Evolutionary conservation across 176 grass and related monocot genomes (phyloP), one percentile per base, ranked within the genome.

Genomic region (Oryza longistaminata): DNA sequence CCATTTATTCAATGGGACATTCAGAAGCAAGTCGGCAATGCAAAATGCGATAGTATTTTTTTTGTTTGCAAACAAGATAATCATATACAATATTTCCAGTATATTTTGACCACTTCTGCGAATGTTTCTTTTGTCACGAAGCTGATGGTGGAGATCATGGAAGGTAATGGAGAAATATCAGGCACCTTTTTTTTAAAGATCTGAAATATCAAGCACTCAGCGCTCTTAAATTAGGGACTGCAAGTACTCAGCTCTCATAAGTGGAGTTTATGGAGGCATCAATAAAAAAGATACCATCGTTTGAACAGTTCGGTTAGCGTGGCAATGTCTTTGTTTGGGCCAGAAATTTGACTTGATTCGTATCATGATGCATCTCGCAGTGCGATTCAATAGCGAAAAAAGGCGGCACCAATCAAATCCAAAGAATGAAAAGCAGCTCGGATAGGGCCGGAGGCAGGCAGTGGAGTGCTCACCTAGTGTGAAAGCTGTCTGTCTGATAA

Each of bases 381-480:
- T 74, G 11, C 46, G 35, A 61, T 60, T 89, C 62, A 35, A 25
- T 68, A 74, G 45, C 2, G 25, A 21, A 11, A 31, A 31, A 80
- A 79, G 69, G 45, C 13, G 0, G 17, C 8, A 17, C 24, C 17
- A 21, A 55, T 53, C 81, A 70, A 27, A 85, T 85, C 82, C 46
- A 69, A 37, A 66, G 48, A 21, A 37, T 37, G 5, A 37, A 85
- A 89, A 89, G 64, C 10, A 24, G 37, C 21, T 62, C 19, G 58
- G 42, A 75, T 37, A 42, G 62, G 14, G 62, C 53, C 19, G 53
- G 17, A 81, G 15, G 29, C 74, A 76, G 87, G 40, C 74, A 76
- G 87, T 81, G 82, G 82, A 10, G 48, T 16, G 64, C 68, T 81
- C 82, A 75, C 76, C 87, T 85, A 52, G 70, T 50, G 75, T 80